Evolutionary conservation across 306 rosid genomes (phyloP).

Genomic region (apple (Malus domestica)): ASM211411v1 NC_041805.1:21905501-21906000

Average conservation of each 20-base stretch:
- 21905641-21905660: too few species aligned
- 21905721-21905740: neutral
- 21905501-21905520: too few species aligned
- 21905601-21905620: too few species aligned
- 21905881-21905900: neutral
- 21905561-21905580: too few species aligned
- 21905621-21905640: too few species aligned
- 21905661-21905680: too few species aligned
- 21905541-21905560: too few species aligned
- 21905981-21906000: neutral
- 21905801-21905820: conserved; percentile 4
- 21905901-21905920: too few species aligned
- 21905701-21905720: neutral
- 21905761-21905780: conserved; percentile 7
- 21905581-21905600: too few species aligned
- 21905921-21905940: too few species aligned
- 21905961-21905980: conserved; percentile 15
- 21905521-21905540: too few species aligned
- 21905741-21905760: conserved; percentile 9
- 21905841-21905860: conserved; percentile 7
- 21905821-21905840: neutral
- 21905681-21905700: too few species aligned
- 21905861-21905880: conserved; percentile 7
- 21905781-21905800: neutral
- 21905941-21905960: neutral